phyloP scores from a whole-genome alignment of 345 rosid species.

The Brassica incana region DNA sequence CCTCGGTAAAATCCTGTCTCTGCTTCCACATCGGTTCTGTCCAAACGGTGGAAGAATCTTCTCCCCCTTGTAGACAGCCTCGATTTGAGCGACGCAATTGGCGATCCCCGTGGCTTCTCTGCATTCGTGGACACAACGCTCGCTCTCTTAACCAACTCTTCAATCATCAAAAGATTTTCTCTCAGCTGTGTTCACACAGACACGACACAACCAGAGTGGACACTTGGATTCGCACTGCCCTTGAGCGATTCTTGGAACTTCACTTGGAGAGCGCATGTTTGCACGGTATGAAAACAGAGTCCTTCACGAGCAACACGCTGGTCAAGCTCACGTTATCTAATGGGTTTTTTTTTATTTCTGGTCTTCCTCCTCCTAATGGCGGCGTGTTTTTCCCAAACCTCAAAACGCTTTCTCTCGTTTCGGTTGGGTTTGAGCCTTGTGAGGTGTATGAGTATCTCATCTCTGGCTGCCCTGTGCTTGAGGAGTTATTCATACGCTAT shows the following conservation, averaged over 20 bases:
- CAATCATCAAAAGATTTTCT: not conserved
- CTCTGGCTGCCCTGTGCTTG: not conserved
- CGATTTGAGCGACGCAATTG: not conserved
- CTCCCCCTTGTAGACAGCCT: constrained; percentile 17
- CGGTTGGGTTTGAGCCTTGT: not conserved
- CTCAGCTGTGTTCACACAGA: not conserved
- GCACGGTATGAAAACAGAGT: not conserved
- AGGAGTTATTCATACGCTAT: not conserved
- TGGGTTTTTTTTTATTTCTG: not conserved
- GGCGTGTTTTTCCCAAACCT: not conserved
- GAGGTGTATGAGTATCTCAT: not conserved
- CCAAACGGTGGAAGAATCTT: too few species aligned
- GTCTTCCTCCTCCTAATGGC: not conserved
- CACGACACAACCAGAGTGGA: not conserved
- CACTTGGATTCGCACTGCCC: not conserved
- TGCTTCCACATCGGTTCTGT: not conserved
- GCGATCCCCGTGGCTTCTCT: not conserved
- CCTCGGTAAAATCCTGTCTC: constrained; percentile 12
- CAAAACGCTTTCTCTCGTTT: not conserved
- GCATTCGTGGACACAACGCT: not conserved
- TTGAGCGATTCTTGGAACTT: not conserved
- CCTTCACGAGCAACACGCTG: not conserved
- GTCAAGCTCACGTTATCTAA: not conserved
- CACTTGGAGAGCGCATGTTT: not conserved
- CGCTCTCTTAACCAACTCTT: not conserved